Evolutionary conservation across 331 rosid genomes (phyloP).

Genomic region (Acacia pycnantha): DNA sequence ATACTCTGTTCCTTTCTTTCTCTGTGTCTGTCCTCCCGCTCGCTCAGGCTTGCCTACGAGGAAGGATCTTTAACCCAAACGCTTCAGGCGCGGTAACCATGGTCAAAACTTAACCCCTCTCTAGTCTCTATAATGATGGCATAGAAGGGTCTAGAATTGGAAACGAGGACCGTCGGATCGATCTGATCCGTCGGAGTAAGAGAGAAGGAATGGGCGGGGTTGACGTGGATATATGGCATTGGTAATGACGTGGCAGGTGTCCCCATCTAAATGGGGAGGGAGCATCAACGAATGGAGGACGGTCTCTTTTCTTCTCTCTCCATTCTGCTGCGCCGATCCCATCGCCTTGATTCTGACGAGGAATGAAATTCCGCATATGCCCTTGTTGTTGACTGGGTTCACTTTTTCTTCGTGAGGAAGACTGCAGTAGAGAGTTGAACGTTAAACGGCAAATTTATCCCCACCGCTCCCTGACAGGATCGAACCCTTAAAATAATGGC

Average conservation of each 20-base stretch:
- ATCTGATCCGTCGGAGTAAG: conserved; percentile 28
- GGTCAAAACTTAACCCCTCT: conserved; percentile 47
- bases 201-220: neutral
- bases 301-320: neutral
- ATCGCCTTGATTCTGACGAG: neutral
- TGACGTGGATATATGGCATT: conserved; percentile 66
- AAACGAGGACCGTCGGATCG: conserved; percentile 47
- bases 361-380: neutral
- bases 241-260: conserved; percentile 42
- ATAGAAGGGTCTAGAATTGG: conserved; percentile 72
- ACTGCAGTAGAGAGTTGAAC: neutral
- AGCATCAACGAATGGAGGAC: conserved; percentile 13
- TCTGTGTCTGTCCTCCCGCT: neutral
- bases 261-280: conserved; percentile 3
- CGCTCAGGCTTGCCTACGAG: neutral
- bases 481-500: no score
- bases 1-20: conserved; percentile 15
- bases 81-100: conserved; percentile 44
- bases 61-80: conserved; percentile 52
- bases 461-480: no score
- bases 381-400: neutral
- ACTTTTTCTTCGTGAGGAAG: neutral
- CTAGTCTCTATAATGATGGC: neutral
- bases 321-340: conserved; percentile 23
- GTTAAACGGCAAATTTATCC: neutral